Evolutionary conservation across 495 filamentous ascomycete genomes (phyloP).

Genomic region (Neurospora sp.): DNA sequence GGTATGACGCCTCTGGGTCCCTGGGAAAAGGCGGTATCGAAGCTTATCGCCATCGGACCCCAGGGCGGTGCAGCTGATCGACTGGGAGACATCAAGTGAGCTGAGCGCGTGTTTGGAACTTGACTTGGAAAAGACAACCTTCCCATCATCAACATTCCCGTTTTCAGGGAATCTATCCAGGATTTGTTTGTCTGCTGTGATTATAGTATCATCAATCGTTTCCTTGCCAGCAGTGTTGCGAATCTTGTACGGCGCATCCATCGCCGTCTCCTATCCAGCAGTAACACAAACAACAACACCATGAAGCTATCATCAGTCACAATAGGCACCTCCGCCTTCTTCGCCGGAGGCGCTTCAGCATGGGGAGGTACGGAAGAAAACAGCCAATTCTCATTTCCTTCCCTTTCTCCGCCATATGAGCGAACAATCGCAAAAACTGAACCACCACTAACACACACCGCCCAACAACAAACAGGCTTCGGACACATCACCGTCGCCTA

Average conservation of each 20-base stretch:
- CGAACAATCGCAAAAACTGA: background rate
- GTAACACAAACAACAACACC: background rate
- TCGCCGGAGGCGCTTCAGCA: slow-evolving; percentile 9
- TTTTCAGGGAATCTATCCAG: background rate
- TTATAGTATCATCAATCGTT: background rate
- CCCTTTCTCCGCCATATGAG: background rate
- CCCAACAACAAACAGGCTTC: slow-evolving; percentile 26
- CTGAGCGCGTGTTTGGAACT: background rate
- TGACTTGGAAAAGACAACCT: background rate
- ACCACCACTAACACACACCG: background rate
- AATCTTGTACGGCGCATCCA: background rate
- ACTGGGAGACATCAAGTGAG: background rate
- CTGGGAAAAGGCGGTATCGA: background rate
- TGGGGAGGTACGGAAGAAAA: slow-evolving; percentile 18
- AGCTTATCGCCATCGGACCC: background rate
- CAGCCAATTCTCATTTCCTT: background rate
- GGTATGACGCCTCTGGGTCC: background rate
- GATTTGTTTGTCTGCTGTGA: background rate
- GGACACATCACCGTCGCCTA: slow-evolving; percentile 54
- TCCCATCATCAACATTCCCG: background rate
- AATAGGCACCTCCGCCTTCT: slow-evolving; percentile 8
- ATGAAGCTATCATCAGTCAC: slow-evolving; percentile 20
- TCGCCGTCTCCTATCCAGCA: background rate
- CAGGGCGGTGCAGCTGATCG: background rate
- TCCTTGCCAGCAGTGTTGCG: background rate